A percentile compares a stretch with the other conserved stretches of the same genome.
Evolutionary conservation across 148 eudicot species (phyloP).

Genomic region (Talinum fruticosum): DNA sequence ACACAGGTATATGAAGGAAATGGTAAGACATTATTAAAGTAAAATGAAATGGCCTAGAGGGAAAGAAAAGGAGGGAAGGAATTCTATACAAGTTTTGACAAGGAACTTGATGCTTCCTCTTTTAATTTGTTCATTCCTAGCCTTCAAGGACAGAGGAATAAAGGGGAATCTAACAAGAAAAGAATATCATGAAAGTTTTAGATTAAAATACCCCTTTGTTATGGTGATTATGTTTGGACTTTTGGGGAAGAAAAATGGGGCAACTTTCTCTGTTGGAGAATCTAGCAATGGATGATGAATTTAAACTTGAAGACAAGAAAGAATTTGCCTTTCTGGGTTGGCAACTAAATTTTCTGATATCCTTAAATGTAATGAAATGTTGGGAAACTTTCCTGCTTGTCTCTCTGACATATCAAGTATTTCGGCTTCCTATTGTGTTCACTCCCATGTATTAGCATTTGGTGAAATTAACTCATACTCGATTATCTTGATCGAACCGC

Average conservation of each 20-base stretch:
- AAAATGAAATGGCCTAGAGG: slow-evolving; percentile 24
- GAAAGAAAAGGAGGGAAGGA: slow-evolving; percentile 37
- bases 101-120: slow-evolving; percentile 32
- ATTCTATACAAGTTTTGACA: slow-evolving; percentile 33
- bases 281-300: neutral
- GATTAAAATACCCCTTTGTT: neutral
- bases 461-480: too few relatives aligned
- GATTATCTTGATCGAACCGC: too few relatives aligned
- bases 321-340: slow-evolving; percentile 1
- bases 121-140: slow-evolving; percentile 18
- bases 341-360: neutral
- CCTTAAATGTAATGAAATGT: neutral
- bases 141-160: slow-evolving; percentile 13
- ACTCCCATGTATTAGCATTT: too few relatives aligned
- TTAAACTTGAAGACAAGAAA: slow-evolving; percentile 4
- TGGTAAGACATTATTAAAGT: neutral
- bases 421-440: too few relatives aligned
- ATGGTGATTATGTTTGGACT: neutral
- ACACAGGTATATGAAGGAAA: slow-evolving; percentile 13
- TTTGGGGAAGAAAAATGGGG: neutral
- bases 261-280: slow-evolving; percentile 1
- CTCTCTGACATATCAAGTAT: neutral
- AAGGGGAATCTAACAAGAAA: slow-evolving; percentile 36
- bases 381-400: neutral
- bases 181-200: slow-evolving; percentile 28